Evolutionary conservation across 2,329 filamentous ascomycete genomes (phyloP), one percentile per base, ranked within the genome.

Genomic region (Aspergillus viridinutans): DNA sequence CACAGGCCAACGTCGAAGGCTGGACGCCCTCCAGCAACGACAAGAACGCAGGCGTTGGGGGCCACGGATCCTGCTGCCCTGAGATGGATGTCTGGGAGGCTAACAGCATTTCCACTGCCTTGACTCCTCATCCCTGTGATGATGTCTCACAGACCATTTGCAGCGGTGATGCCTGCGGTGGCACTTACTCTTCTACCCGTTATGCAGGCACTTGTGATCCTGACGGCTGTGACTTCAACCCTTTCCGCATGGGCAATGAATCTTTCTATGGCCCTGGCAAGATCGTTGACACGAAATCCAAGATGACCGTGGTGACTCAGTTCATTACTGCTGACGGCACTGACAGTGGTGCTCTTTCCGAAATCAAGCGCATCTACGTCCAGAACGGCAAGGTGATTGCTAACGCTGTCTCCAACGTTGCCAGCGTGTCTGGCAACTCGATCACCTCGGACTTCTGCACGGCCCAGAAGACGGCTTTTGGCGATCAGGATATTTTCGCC

Each of bases 31-130:
- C 83, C 3, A 60, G 65, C 50, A 81, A 76, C 64, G 83, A 87
- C 65, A 62, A 72, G 63, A 84, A 84, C 66, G 76, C 81, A 47
- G 83, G 83, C 57, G 69, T 73, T 48, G 81, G 81, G 51, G 71
- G 72, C 47, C 73, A 80, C 50, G 85, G 85, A 56, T 78, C 84
- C 45, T 88, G 85, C 79, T 88, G 85, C 71, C 75, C 81, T 52
- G 86, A 88, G 72, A 85, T 89, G 81, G 86, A 88, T 66, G 80
- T 86, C 71, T 88, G 85, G 84, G 85, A 89, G 75, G 85, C 85
- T 64, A 88, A 89, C 78, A 80, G 77, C 60, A 81, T 85, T 65
- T 81, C 85, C 42, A 81, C 80, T 21, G 86, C 86, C 54, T 81
- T 80, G 67, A 89, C 86, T 9, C 85, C 86, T 28, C 86, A 89